A percentile compares a stretch with the other conserved stretches of the same genome.
These are phyloP conservation scores for Arthrocladium fulminans DNA, from an alignment of 2,329 filamentous ascomycete species.

Conservation along the genomic window DNA sequence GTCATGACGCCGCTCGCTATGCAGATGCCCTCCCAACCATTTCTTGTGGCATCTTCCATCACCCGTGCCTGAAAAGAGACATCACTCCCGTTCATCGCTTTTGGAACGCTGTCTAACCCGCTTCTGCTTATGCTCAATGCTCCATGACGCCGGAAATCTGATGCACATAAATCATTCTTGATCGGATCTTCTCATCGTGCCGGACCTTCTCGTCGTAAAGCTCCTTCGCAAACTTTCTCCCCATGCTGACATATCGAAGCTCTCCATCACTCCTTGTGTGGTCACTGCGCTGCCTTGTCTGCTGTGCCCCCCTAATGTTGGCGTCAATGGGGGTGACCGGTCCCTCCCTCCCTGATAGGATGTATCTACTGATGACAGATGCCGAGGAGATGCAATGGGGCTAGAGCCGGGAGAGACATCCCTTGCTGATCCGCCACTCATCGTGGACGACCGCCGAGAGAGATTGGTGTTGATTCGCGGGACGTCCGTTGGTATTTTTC, in stretches of 20 bases:
- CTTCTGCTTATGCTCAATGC: no score
- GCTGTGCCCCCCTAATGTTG: conserved; percentile 33
- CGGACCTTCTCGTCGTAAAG: conserved; percentile 56
- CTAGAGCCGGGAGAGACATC: conserved; percentile 19
- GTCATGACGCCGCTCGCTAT: conserved; percentile 4
- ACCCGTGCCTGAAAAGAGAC: not conserved
- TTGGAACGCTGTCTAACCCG: not conserved
- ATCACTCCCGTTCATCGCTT: not conserved
- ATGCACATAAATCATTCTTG: conserved; percentile 3
- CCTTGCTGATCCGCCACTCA: conserved; percentile 19
- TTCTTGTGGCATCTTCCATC: no score
- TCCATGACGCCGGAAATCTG: not conserved
- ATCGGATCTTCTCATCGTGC: not conserved
- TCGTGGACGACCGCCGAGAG: conserved; percentile 16
- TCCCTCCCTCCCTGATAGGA: conserved; percentile 26
- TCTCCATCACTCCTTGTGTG: conserved; percentile 68
- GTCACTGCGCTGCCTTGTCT: conserved; percentile 54
- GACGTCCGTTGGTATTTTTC: conserved; percentile 13
- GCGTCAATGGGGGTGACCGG: conserved; percentile 26
- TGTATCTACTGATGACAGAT: conserved; percentile 23
- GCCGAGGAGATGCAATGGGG: conserved; percentile 14
- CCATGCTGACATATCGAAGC: conserved; percentile 85
- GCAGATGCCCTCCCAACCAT: not conserved
- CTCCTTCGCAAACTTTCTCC: conserved; percentile 84
- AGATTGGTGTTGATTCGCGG: conserved; percentile 22